Conservation (phyloP, 192 early-diverging fungal species). For the Coemansia pectinata region DNA sequence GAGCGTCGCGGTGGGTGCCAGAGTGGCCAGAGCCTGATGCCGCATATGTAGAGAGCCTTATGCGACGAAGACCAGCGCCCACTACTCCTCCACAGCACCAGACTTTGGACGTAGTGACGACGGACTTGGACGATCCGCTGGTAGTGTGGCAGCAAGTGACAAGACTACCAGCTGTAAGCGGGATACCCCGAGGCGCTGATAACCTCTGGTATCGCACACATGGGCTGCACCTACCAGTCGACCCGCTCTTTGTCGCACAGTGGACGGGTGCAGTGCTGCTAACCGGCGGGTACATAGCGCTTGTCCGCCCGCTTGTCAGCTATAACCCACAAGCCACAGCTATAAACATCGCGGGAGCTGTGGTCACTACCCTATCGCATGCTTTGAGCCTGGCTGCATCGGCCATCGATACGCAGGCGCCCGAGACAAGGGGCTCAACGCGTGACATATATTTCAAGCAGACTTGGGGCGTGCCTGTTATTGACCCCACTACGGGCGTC, state of each 20-base stretch:
- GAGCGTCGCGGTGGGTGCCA: slow-evolving; percentile 27
- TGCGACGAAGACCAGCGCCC: slow-evolving; percentile 21
- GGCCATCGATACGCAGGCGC: slow-evolving; percentile 23
- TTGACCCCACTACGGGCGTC: slow-evolving; percentile 25
- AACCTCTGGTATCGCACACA: slow-evolving; percentile 37
- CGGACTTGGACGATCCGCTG: slow-evolving; percentile 20
- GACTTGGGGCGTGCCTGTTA: slow-evolving; percentile 31
- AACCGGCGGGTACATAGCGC: slow-evolving; percentile 17
- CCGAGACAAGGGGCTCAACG: background rate
- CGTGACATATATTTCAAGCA: slow-evolving; percentile 34
- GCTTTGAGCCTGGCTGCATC: slow-evolving; percentile 26
- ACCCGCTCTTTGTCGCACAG: slow-evolving; percentile 37
- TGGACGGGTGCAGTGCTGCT: slow-evolving; percentile 27
- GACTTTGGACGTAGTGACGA: background rate
- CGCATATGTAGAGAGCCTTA: slow-evolving; percentile 24
- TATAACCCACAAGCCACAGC: background rate
- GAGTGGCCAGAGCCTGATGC: slow-evolving; percentile 44
- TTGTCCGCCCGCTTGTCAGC: slow-evolving; percentile 17
- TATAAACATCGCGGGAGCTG: background rate
- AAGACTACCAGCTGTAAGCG: slow-evolving; percentile 11
- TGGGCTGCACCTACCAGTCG: slow-evolving; percentile 35
- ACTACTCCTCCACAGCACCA: background rate
- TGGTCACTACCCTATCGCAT: background rate
- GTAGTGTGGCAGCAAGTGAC: slow-evolving; percentile 30
- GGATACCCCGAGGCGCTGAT: slow-evolving; percentile 19